Base-by-base conservation (phyloP, 129 eudicot genomes). In the Solidago caesia region DNA sequence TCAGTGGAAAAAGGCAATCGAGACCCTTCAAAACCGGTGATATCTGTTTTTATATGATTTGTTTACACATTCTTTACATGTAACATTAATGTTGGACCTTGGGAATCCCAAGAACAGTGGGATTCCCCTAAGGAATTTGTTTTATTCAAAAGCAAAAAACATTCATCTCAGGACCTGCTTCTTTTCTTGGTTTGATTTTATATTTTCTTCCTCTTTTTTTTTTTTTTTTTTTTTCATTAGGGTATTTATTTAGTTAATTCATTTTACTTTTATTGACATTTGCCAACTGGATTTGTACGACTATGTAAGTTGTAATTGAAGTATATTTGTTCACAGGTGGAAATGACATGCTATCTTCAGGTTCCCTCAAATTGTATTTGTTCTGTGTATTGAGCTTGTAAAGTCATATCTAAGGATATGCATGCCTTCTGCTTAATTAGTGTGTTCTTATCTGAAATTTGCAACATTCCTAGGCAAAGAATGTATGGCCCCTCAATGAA, bases 1-100 rank as follows among this genome's bases (percentile, higher is more conserved):
- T 68, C 99, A 95, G 70, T 95, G 99, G 97, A 95, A 95, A 72
- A 91, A 89, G 85, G 95, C 97, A 12, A 91, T 95, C 5, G 97
- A 95, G 80, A 77, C 88, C 45, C 97, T 95, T 74, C 99, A 95
- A 75, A 85, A 90, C 72, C 97, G 87, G 73, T 93, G 86, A 90
- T 64, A 53, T 74, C 14, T 75, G 44, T 57, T 53, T 60, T 57
- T 33, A 14, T 72, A 43, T 66, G 80, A 44, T 59, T 79, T 78
- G 46, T 48, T 68, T 66, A 72, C 86, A 72, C 79, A 86, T 84
- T 81, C 82, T 84, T 81, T 84, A 72, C 68, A n/a, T 82, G 84
- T 79, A 85, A 83, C 83, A 72, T 75, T 64, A 73, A 55, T 68
- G 78, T 48, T 58, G 82, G 70, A 76, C 70, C 55, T 57, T 27